Percentiles rank a stretch among this genome's conserved stretches.
These are phyloP conservation scores for Plasmodium inui DNA, from an alignment of 169 alveolate genomes.

Conservation along the genomic window DNA sequence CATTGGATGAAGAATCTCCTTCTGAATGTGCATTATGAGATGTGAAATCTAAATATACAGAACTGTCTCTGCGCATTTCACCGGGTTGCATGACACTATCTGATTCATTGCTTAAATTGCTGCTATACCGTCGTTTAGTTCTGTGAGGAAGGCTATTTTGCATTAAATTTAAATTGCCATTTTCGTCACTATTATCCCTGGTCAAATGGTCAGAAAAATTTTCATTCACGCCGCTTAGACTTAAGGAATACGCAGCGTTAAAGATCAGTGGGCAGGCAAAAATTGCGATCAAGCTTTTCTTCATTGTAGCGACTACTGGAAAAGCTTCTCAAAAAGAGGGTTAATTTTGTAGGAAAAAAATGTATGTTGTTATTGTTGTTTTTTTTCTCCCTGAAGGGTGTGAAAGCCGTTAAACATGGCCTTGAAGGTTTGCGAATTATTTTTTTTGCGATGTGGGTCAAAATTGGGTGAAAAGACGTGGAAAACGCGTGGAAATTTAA, in stretches of 20 bases:
- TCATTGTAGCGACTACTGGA: slow-evolving; percentile 14
- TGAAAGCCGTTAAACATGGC: neutral
- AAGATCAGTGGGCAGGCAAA: slow-evolving; percentile 6
- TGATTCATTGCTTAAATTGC: slow-evolving; percentile 2
- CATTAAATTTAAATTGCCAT: neutral
- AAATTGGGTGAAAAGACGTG: slow-evolving; percentile 6
- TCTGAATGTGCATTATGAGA: neutral
- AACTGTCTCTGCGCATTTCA: neutral
- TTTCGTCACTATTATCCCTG: neutral
- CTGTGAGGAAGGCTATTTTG: neutral
- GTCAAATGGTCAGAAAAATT: neutral
- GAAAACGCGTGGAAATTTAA: neutral
- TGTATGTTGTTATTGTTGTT: neutral
- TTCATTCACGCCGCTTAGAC: slow-evolving; percentile 11
- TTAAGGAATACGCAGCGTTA: neutral
- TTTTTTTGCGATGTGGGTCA: neutral
- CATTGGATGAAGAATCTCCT: neutral
- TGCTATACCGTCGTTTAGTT: neutral
- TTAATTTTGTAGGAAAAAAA: neutral
- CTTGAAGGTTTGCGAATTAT: neutral
- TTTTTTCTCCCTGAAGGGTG: neutral
- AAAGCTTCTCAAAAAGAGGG: neutral
- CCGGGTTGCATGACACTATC: neutral
- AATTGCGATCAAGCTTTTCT: slow-evolving; percentile 5
- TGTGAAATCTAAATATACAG: neutral